phyloP scores from a whole-genome alignment of 257 asterid species.

The Rhazya stricta region DNA sequence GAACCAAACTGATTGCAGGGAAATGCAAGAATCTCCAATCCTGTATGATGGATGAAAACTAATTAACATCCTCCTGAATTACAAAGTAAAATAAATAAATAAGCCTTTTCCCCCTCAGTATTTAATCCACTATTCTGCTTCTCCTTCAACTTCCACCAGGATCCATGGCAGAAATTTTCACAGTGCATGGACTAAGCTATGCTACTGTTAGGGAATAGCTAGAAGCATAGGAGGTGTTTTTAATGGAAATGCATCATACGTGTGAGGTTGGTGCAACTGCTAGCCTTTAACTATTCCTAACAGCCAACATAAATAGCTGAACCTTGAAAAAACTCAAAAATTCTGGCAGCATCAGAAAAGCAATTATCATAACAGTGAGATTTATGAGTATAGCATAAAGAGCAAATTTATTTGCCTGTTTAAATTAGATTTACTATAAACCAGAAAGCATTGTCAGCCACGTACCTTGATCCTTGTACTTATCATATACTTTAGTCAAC shows the following conservation, averaged over 20 bases:
- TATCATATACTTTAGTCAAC: constrained; percentile 54
- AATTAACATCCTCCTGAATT: background rate
- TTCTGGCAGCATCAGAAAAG: background rate
- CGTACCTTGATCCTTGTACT: constrained; percentile 74
- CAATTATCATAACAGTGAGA: background rate
- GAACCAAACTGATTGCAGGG: constrained; percentile 96
- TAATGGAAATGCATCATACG: background rate
- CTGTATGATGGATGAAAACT: constrained; percentile 22
- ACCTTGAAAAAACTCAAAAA: background rate
- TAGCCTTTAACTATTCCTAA: background rate
- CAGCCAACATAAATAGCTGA: background rate
- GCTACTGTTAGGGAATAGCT: background rate
- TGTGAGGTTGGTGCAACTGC: background rate
- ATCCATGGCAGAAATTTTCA: background rate
- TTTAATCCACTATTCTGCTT: background rate
- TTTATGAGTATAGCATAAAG: background rate
- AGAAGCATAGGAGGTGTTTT: background rate
- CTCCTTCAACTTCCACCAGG: background rate
- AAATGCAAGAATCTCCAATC: constrained; percentile 88
- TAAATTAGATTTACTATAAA: background rate
- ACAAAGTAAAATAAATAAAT: background rate
- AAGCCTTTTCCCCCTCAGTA: background rate
- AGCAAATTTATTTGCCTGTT: background rate
- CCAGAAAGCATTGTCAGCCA: background rate
- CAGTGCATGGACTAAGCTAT: background rate